A percentile compares a stretch with the other conserved stretches of the same genome.
Conservation (phyloP, 306 rosid genomes). For the Elaeagnus macrophylla region DNA sequence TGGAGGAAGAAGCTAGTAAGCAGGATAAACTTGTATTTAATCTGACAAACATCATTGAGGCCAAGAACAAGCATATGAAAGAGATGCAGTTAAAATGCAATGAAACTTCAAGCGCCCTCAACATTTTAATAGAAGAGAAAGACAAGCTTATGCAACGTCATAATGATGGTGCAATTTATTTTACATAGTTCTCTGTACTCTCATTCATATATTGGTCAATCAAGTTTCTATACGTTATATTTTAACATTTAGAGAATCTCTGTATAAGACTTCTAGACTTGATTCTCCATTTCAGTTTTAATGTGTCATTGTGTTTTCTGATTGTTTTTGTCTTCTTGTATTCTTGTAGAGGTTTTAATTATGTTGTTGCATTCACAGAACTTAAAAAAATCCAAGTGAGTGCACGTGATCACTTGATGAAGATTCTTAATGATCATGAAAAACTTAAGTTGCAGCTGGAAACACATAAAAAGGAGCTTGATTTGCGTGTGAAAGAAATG, state of each 20-base stretch:
- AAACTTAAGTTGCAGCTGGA: slow-evolving; percentile 63
- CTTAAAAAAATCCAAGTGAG: slow-evolving; percentile 59
- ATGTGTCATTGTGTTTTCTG: neutral
- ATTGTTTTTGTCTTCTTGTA: slow-evolving; percentile 12
- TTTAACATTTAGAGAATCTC: no score
- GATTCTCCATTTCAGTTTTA: neutral
- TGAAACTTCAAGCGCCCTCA: slow-evolving; percentile 47
- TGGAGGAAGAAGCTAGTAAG: slow-evolving; percentile 57
- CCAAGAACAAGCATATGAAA: slow-evolving; percentile 43
- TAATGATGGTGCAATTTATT: slow-evolving; percentile 43
- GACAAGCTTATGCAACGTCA: slow-evolving; percentile 49
- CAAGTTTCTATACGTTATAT: slow-evolving; percentile 2
- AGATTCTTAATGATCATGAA: slow-evolving; percentile 56
- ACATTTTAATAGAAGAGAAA: slow-evolving; percentile 46
- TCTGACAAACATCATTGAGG: slow-evolving; percentile 46
- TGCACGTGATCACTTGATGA: slow-evolving; percentile 72
- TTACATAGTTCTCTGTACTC: neutral
- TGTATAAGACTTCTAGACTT: no score
- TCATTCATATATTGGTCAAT: slow-evolving; percentile 2
- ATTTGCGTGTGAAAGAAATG: slow-evolving; percentile 49
- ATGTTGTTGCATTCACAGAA: slow-evolving; percentile 36
- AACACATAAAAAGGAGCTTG: slow-evolving; percentile 59
- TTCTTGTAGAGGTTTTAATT: slow-evolving; percentile 14
- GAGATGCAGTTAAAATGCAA: slow-evolving; percentile 62
- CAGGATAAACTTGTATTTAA: slow-evolving; percentile 49